Base-by-base conservation (phyloP, 2,329 filamentous ascomycete genomes). In the Aspergillus fumigatiaffinis region DNA sequence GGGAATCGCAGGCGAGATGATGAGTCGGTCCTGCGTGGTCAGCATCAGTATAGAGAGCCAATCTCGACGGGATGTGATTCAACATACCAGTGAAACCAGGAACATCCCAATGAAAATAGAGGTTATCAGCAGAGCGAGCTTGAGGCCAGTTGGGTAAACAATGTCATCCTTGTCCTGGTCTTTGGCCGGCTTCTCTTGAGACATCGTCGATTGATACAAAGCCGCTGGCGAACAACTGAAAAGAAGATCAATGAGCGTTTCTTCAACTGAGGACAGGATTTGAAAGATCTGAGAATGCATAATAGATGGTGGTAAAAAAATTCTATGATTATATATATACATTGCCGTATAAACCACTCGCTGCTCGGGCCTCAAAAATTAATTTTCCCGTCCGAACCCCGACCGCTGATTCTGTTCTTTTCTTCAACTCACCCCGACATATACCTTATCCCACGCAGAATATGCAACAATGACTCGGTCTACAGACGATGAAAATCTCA, bases 1-100 rank as follows among this genome's bases (percentile, higher is more conserved):
- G 6, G 71, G 72, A 28, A 74, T 72, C 9, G 72, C 71, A 7
- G 71, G 71, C 26, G 69, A 68, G 35, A 73, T 65, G 46, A 75
- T 73, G 44, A 66, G 20, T 4, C 55, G 55, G 41, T 57, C 55
- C 55, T 57, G 46, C 20, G 14, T 17, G 4, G 8, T 6, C 38
- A 17, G 4, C 9, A 12, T 6, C 38, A 21, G 4, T 17, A 12
- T n/a, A 28, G 2, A 17, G 14, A 38, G 32, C 17, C 32, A 5
- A 12, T 21, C 35, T 17, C 1, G 5, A 10, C n/a, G 25, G 7
- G 2, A 12, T 4, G 2, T n/a, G 12, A 20, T 3, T 54, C 32
- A 7, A 10, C 35, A 10, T 8, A 56, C 54, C 23, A 56, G 26
- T 7, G 50, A 56, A 8, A 52, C 50, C 42, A 54, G 38, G 8